Conservation (phyloP, 495 filamentous ascomycete genomes). For the Xylaria intraflava region DNA sequence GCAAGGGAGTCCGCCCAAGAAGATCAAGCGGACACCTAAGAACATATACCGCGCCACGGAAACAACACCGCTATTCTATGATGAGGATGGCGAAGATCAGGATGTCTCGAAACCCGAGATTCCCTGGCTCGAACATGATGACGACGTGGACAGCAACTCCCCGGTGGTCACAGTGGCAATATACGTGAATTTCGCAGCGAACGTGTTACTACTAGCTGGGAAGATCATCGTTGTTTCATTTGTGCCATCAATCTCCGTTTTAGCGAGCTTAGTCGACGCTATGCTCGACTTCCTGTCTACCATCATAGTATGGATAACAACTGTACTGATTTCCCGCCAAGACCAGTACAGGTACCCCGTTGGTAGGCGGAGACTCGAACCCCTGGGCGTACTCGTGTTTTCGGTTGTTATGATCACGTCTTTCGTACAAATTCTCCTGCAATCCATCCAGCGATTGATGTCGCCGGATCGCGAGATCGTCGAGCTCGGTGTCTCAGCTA, state of each 20-base stretch:
- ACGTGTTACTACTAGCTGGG: slow-evolving; percentile 65
- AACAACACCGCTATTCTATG: slow-evolving; percentile 53
- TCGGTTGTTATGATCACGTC: slow-evolving; percentile 81
- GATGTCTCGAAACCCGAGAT: slow-evolving; percentile 39
- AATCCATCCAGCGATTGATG: slow-evolving; percentile 63
- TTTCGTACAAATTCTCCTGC: slow-evolving; percentile 75
- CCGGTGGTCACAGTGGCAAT: slow-evolving; percentile 72
- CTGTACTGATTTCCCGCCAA: slow-evolving; percentile 62
- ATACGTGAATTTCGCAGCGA: slow-evolving; percentile 80
- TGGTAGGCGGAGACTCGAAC: slow-evolving; percentile 65
- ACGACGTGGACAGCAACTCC: slow-evolving; percentile 55
- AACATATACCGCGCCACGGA: slow-evolving; percentile 75
- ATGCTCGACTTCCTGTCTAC: slow-evolving; percentile 83
- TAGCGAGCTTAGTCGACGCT: slow-evolving; percentile 84
- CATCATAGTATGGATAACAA: slow-evolving; percentile 78
- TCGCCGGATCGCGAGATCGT: slow-evolving; percentile 61
- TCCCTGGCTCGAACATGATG: slow-evolving; percentile 47
- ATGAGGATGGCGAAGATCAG: slow-evolving; percentile 31
- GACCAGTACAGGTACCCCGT: slow-evolving; percentile 82
- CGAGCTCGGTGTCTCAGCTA: slow-evolving; percentile 62
- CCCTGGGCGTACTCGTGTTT: slow-evolving; percentile 73
- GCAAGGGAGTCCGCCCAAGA: slow-evolving; percentile 22
- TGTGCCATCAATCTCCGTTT: slow-evolving; percentile 78
- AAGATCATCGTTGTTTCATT: slow-evolving; percentile 75
- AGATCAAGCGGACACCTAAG: slow-evolving; percentile 70